A percentile compares a stretch with the other conserved stretches of the same genome.
These are phyloP conservation scores for Colletotrichum cereale DNA, from an alignment of 2,329 filamentous ascomycete genomes.

Conservation along the genomic window DNA sequence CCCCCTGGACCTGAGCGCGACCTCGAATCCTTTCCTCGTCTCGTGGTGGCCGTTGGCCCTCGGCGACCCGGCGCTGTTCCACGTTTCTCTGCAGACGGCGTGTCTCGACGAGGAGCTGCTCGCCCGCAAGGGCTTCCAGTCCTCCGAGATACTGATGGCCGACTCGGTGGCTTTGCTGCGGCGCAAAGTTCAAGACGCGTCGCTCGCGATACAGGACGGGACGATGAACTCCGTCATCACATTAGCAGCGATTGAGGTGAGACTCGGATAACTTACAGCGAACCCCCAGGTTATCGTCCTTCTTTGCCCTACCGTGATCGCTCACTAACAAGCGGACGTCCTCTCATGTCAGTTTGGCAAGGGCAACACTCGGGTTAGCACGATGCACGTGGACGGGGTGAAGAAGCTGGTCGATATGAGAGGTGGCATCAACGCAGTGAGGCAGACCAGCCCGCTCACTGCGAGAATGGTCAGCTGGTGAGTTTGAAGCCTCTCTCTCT, in stretches of 20 bases:
- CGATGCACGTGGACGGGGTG: slow-evolving; percentile 63
- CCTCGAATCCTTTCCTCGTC: slow-evolving; percentile 68
- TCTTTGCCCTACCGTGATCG: neutral
- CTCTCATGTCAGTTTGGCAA: slow-evolving; percentile 61
- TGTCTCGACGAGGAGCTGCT: slow-evolving; percentile 66
- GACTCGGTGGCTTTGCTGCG: slow-evolving; percentile 67
- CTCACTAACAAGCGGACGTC: neutral
- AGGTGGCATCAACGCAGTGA: slow-evolving; percentile 63
- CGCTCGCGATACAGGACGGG: slow-evolving; percentile 63
- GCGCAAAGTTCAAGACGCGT: slow-evolving; percentile 60
- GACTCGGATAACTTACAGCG: slow-evolving; percentile 10
- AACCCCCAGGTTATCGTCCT: neutral
- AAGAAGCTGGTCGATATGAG: slow-evolving; percentile 62
- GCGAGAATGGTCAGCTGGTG: slow-evolving; percentile 68
- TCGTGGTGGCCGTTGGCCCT: slow-evolving; percentile 72
- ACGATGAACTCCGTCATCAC: slow-evolving; percentile 70
- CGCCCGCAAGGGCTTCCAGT: slow-evolving; percentile 64
- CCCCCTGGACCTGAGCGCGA: slow-evolving; percentile 64
- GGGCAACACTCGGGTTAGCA: slow-evolving; percentile 58
- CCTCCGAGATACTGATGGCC: slow-evolving; percentile 67
- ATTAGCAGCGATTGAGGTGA: slow-evolving; percentile 68
- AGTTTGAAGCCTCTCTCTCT: slow-evolving; percentile 40
- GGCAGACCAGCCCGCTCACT: slow-evolving; percentile 63
- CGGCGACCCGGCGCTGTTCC: slow-evolving; percentile 67
- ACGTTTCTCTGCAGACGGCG: slow-evolving; percentile 70